phyloP scores from a whole-genome alignment of 768 basidiomycete genomes.

The Lentinus brumalis region DNA sequence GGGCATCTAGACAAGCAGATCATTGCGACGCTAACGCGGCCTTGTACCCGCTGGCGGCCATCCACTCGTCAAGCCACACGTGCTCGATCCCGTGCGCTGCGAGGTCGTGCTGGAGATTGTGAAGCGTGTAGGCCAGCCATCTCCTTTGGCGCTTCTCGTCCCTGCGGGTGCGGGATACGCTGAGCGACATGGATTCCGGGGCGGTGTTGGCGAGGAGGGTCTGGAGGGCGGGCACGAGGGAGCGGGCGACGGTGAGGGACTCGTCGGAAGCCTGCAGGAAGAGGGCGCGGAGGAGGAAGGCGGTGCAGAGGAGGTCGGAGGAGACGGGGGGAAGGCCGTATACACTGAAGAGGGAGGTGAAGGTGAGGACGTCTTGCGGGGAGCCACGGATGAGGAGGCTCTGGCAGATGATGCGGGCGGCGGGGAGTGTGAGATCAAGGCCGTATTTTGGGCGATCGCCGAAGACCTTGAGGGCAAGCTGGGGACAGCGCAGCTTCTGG shows the following conservation, averaged over 20 bases:
- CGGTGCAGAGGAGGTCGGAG: slow-evolving; percentile 56
- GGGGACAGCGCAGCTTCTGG: slow-evolving; percentile 54
- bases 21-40: background rate
- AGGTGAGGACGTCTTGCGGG: slow-evolving; percentile 49
- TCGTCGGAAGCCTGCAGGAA: slow-evolving; percentile 41
- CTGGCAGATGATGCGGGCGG: slow-evolving; percentile 59
- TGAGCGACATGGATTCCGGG: slow-evolving; percentile 17
- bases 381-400: slow-evolving; percentile 51
- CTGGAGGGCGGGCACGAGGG: slow-evolving; percentile 45
- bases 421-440: slow-evolving; percentile 49
- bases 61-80: slow-evolving; percentile 32
- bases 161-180: slow-evolving; percentile 10
- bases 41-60: slow-evolving; percentile 27
- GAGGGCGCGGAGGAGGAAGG: slow-evolving; percentile 60
- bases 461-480: slow-evolving; percentile 61
- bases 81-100: slow-evolving; percentile 29
- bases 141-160: slow-evolving; percentile 36
- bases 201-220: slow-evolving; percentile 28
- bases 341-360: slow-evolving; percentile 53
- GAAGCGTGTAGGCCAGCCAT: slow-evolving; percentile 41
- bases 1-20: too few species aligned
- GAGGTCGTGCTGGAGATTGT: slow-evolving; percentile 38
- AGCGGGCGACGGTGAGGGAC: slow-evolving; percentile 43
- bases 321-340: slow-evolving; percentile 57
- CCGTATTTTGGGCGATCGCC: slow-evolving; percentile 65